These are phyloP conservation scores for Erodium texanum DNA, from an alignment of 441 rosid genomes.

Conservation along the genomic window DNA sequence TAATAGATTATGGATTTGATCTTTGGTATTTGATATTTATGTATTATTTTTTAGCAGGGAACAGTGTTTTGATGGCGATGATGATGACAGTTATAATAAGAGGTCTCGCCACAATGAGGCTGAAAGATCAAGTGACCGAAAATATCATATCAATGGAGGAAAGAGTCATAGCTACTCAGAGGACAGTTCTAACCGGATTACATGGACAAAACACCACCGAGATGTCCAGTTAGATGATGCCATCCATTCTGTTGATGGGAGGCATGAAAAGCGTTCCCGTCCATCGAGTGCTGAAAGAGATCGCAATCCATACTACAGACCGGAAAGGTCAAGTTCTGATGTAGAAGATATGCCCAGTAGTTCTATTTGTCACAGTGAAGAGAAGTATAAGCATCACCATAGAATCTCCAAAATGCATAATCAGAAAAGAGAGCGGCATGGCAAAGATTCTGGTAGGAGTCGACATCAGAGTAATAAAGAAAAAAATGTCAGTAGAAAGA, in stretches of 20 bases:
- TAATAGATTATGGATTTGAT: slow-evolving; percentile 5
- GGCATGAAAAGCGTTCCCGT: slow-evolving; percentile 16
- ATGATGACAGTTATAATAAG: slow-evolving; percentile 16
- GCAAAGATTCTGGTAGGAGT: slow-evolving; percentile 28
- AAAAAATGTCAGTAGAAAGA: slow-evolving; percentile 24
- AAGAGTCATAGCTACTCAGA: slow-evolving; percentile 21
- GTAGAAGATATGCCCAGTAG: slow-evolving; percentile 31
- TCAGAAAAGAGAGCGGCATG: slow-evolving; percentile 20
- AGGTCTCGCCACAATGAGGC: slow-evolving; percentile 15
- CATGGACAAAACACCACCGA: slow-evolving; percentile 13
- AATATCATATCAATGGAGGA: slow-evolving; percentile 16
- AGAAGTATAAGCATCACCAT: slow-evolving; percentile 20
- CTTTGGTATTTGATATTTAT: slow-evolving; percentile 3
- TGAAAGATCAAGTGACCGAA: slow-evolving; percentile 18
- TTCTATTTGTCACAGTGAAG: slow-evolving; percentile 22
- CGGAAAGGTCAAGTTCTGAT: slow-evolving; percentile 32
- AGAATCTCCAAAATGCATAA: slow-evolving; percentile 21
- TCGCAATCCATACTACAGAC: slow-evolving; percentile 13
- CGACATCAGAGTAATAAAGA: slow-evolving; percentile 18
- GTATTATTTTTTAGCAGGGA: slow-evolving; percentile 21
- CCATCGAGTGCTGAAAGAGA: slow-evolving; percentile 17
- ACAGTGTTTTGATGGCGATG: slow-evolving; percentile 16
- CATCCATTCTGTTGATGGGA: slow-evolving; percentile 15
- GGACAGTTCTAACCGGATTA: slow-evolving; percentile 23
- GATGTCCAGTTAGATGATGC: slow-evolving; percentile 13